Evolutionary conservation across 805 yeast species (phyloP).

Genomic region (Wickerhamiella kazuoi): DNA sequence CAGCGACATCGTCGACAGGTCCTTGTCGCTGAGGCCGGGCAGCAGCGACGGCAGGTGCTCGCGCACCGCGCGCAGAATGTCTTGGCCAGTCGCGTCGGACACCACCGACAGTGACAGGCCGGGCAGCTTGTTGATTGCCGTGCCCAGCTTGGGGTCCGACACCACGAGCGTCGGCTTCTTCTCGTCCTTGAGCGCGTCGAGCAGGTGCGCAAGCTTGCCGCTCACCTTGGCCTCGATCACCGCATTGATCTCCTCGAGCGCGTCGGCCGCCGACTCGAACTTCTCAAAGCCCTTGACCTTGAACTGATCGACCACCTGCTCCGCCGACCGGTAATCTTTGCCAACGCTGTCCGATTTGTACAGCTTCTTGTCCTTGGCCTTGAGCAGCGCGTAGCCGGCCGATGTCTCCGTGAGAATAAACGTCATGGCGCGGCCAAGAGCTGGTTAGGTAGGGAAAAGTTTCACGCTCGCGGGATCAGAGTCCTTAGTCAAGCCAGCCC

Average conservation of each 20-base stretch:
- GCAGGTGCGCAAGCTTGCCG: slow-evolving; percentile 55
- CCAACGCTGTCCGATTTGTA: slow-evolving; percentile 64
- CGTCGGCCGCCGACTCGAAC: slow-evolving; percentile 85
- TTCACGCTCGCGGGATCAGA: not conserved
- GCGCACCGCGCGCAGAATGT: slow-evolving; percentile 86
- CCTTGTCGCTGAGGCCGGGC: slow-evolving; percentile 79
- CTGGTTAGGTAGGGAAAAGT: not conserved
- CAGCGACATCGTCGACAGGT: slow-evolving; percentile 82
- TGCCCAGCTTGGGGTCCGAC: slow-evolving; percentile 89
- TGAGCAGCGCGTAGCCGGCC: slow-evolving; percentile 95
- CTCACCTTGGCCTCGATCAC: slow-evolving; percentile 89
- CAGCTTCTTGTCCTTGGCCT: slow-evolving; percentile 94
- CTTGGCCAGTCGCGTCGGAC: slow-evolving; percentile 87
- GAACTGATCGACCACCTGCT: slow-evolving; percentile 73
- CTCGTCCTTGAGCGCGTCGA: slow-evolving; percentile 27
- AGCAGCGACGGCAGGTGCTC: slow-evolving; percentile 84
- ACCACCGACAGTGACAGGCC: slow-evolving; percentile 77
- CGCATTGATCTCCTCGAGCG: slow-evolving; percentile 86
- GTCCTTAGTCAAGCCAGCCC: not conserved
- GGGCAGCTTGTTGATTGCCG: slow-evolving; percentile 77
- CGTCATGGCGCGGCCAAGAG: slow-evolving; percentile 15
- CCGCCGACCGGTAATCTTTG: slow-evolving; percentile 64
- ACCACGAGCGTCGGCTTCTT: slow-evolving; percentile 73
- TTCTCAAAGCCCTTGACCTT: slow-evolving; percentile 92
- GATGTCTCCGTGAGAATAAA: slow-evolving; percentile 83